These are phyloP conservation scores for Collybiopsis confluens DNA, from an alignment of 768 basidiomycete species.

Conservation along the genomic window DNA sequence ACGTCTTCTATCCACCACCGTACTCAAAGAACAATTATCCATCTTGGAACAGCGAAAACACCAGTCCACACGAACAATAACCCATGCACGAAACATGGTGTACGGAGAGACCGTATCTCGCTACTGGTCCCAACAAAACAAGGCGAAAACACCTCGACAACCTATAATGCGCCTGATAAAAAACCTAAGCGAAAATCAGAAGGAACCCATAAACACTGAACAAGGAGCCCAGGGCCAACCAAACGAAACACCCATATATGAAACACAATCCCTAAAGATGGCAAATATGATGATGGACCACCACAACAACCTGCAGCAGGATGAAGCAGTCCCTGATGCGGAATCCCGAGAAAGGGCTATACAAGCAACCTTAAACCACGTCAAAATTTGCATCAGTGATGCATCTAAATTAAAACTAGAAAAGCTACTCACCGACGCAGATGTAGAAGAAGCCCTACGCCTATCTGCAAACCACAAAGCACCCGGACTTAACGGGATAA, in stretches of 20 bases:
- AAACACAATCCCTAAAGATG: not conserved
- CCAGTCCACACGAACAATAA: not conserved
- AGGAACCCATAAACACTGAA: too few species aligned
- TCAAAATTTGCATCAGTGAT: not conserved
- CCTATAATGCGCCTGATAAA: slow-evolving; percentile 12
- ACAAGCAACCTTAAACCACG: not conserved
- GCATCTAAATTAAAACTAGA: not conserved
- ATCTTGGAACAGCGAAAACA: not conserved
- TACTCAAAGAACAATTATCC: slow-evolving; percentile 3
- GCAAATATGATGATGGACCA: not conserved
- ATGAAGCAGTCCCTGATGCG: not conserved
- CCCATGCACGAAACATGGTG: slow-evolving; percentile 6
- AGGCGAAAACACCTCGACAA: slow-evolving; percentile 12
- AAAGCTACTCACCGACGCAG: not conserved
- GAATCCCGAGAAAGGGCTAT: not conserved
- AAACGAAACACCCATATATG: slow-evolving; percentile 5
- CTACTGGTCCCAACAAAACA: slow-evolving; percentile 16
- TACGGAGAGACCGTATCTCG: slow-evolving; percentile 16
- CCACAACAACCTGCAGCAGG: not conserved
- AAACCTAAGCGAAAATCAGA: accelerated
- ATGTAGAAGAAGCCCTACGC: not conserved
- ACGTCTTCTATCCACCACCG: not conserved
- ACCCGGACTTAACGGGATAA: slow-evolving; percentile 7
- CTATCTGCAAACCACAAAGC: slow-evolving; percentile 3
- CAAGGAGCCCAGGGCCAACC: slow-evolving; percentile 4